Conservation (phyloP, 768 basidiomycete genomes). For the Trametes cinnabarina region DNA sequence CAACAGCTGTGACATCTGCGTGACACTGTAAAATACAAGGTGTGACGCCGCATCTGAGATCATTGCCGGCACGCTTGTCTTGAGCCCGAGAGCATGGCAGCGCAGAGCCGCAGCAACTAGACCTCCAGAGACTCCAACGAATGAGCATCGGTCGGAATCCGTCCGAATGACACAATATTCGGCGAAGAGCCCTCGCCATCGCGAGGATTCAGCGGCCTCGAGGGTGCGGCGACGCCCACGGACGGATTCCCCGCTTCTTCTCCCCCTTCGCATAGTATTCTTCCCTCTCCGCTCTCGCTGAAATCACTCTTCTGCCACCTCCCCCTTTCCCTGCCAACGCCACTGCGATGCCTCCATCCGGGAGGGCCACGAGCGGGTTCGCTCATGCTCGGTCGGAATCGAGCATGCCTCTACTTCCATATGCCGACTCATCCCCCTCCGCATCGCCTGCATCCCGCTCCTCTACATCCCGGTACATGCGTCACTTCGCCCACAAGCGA, state of each 20-base stretch:
- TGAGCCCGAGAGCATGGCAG: too few species aligned
- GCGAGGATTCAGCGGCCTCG: slow-evolving; percentile 5
- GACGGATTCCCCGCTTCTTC: slow-evolving; percentile 2
- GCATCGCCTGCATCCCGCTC: slow-evolving; percentile 13
- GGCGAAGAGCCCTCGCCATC: not conserved
- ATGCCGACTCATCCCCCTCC: slow-evolving; percentile 18
- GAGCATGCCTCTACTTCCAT: slow-evolving; percentile 26
- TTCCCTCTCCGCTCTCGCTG: not conserved
- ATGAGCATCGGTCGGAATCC: too few species aligned
- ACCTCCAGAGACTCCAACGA: too few species aligned
- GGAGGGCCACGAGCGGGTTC: slow-evolving; percentile 3
- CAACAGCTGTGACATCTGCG: not conserved
- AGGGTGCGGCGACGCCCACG: not conserved
- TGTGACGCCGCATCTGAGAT: slow-evolving; percentile 6
- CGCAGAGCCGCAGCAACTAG: too few species aligned
- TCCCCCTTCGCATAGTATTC: slow-evolving; percentile 4
- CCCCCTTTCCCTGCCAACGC: not conserved
- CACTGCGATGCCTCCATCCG: not conserved
- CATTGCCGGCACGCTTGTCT: not conserved
- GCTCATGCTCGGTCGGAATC: slow-evolving; percentile 24
- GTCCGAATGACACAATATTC: not conserved
- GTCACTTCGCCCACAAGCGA: slow-evolving; percentile 9
- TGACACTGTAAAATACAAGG: not conserved
- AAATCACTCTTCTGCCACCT: not conserved
- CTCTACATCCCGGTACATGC: slow-evolving; percentile 8